phyloP scores from a whole-genome alignment of 2,329 filamentous ascomycete genomes.

The Diaporthe ilicicola region DNA sequence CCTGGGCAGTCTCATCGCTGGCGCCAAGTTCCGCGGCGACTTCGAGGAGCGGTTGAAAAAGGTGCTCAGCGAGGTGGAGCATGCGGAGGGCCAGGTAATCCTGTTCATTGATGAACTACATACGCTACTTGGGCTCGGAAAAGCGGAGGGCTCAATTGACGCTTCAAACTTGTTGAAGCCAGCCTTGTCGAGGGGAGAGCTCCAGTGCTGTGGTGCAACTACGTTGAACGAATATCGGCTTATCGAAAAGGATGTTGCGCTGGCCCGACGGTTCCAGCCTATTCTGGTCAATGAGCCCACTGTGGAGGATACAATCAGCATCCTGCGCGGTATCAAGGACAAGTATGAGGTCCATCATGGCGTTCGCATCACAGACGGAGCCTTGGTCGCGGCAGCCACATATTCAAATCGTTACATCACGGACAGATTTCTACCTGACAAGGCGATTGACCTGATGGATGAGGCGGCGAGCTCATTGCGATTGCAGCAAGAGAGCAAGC shows the following conservation, averaged over 20 bases:
- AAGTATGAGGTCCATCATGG: constrained; percentile 98
- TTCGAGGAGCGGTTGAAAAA: constrained; percentile 95
- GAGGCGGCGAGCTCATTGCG: constrained; percentile 92
- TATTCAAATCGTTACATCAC: constrained; percentile 97
- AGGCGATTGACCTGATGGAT: constrained; percentile 96
- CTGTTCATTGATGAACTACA: constrained; percentile 96
- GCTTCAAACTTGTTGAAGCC: constrained; percentile 95
- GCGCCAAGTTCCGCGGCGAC: constrained; percentile 93
- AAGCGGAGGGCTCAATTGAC: constrained; percentile 95
- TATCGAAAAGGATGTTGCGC: constrained; percentile 95
- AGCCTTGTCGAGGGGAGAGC: constrained; percentile 87
- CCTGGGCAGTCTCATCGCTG: constrained; percentile 90
- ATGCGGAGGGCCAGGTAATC: constrained; percentile 88
- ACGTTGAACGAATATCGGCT: constrained; percentile 90
- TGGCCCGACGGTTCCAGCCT: constrained; percentile 92
- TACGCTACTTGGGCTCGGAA: constrained; percentile 88
- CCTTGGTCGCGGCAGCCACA: constrained; percentile 88
- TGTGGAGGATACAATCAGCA: constrained; percentile 93
- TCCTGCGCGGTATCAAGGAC: constrained; percentile 95
- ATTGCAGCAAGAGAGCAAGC: constrained; percentile 95
- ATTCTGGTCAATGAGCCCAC: constrained; percentile 92
- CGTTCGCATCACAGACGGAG: constrained; percentile 91
- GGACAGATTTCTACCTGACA: constrained; percentile 94
- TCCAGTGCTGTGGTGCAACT: constrained; percentile 95
- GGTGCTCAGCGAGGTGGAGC: constrained; percentile 89